Base-by-base conservation (phyloP, 2,329 filamentous ascomycete species). In the Paradendryphiella salina region DNA sequence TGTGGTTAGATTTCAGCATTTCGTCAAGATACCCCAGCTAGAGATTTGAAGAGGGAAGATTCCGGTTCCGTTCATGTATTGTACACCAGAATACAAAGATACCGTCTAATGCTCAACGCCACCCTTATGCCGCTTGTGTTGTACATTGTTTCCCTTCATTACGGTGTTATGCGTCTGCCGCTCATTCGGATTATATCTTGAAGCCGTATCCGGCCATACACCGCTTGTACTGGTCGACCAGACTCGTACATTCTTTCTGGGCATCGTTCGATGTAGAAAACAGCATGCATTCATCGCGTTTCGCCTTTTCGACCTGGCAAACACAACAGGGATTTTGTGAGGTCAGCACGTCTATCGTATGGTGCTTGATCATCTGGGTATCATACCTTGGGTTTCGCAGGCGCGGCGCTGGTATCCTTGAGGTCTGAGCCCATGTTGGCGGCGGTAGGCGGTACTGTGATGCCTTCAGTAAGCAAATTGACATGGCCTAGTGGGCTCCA, bases 211-310 rank as follows among this genome's bases (percentile, higher is more conserved):
- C 88, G 50, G 86, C 85, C 94, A 99, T 97, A 75, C 94, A 99
- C 63, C 77, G 85, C 77, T 85, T 87, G 79, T 99, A 99, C 71
- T 89, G 85, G 21, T 90, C 84, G 58, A 99, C 88, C 56, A 90
- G 82, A 42, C 86, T 82, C 74, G 86, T 82, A 81, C 94, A 99
- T 67, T 95, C 91, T 68, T 84, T 82, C 65, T 89, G 83, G 32
- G 94, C 90, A 70, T 96, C 88, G 68, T 86, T 82, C 54, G 89
- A 82, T 57, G 84, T 91, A 48, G 90, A 96, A 79, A 97, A 96
- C 49, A 99, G 88, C 93, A 99, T 97, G 81, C 94, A 99, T 77
- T 99, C 92, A 78, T 99, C 94, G 58, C 94, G 90, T 64, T 83
- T 83, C 32, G 89, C 81, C 76, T 99, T 99, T 75, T 99, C 91